Evolutionary conservation across 306 rosid genomes (phyloP).

Genomic region (Arachis stenosperma): DNA sequence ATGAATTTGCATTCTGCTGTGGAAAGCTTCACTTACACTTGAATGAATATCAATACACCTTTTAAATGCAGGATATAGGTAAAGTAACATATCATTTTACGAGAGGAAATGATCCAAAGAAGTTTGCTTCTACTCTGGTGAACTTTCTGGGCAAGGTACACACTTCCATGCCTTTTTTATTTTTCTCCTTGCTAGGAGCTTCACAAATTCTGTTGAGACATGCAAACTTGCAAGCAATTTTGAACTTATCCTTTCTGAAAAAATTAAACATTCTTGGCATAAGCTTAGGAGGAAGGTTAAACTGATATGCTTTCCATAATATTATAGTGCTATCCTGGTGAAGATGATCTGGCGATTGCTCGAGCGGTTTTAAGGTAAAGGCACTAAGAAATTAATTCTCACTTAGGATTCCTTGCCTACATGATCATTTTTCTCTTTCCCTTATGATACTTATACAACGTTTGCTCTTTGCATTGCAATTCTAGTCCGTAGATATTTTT

Average conservation of each 20-base stretch:
- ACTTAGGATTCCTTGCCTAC: conserved; percentile 1
- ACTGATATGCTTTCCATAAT: conserved; percentile 46
- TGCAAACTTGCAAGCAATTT: conserved; percentile 10
- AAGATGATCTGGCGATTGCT: conserved; percentile 93
- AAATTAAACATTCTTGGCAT: conserved; percentile 22
- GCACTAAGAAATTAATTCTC: conserved; percentile 20
- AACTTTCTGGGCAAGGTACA: conserved; percentile 89
- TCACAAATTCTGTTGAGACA: conserved; percentile 17
- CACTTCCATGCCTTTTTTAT: conserved; percentile 12
- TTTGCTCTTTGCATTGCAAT: conserved; percentile 9
- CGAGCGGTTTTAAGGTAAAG: conserved; percentile 85
- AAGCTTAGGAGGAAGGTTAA: conserved; percentile 28
- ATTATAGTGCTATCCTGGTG: conserved; percentile 90
- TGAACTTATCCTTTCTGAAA: conserved; percentile 23
- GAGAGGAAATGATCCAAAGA: conserved; percentile 79
- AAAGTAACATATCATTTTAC: conserved; percentile 77
- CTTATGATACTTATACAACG: conserved; percentile 11
- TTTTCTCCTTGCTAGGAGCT: conserved; percentile 26
- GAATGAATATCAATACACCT: conserved; percentile 31
- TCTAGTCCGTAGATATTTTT: not conserved
- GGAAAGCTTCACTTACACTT: conserved; percentile 28
- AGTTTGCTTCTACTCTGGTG: conserved; percentile 78
- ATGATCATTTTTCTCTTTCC: not conserved
- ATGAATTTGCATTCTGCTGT: not conserved
- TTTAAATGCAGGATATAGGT: conserved; percentile 83